Conservation (phyloP, 129 eudicot species). For the Arctium lappa region DNA sequence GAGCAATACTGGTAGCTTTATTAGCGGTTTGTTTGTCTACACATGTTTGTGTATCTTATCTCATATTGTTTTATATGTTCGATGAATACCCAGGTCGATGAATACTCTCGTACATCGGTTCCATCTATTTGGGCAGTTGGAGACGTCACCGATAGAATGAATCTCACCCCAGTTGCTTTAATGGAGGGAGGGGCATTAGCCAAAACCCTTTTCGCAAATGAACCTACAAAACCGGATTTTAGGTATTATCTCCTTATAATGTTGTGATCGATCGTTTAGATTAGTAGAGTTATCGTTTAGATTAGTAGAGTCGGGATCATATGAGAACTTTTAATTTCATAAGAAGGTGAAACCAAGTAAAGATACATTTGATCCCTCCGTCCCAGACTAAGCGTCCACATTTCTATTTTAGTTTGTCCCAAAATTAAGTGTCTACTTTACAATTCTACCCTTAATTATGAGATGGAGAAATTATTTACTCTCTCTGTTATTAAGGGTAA, state of each 20-base stretch:
- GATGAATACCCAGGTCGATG: slow-evolving; percentile 67
- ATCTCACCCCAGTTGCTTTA: slow-evolving; percentile 97
- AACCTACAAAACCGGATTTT: slow-evolving; percentile 93
- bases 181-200: slow-evolving; percentile 99
- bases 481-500: background rate
- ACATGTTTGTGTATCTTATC: background rate
- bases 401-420: background rate
- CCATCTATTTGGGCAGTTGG: slow-evolving; percentile 99
- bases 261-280: background rate
- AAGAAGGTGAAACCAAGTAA: background rate
- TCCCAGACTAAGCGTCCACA: no score
- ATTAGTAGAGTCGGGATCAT: background rate
- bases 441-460: background rate
- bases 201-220: slow-evolving; percentile 82
- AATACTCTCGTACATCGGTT: slow-evolving; percentile 84
- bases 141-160: slow-evolving; percentile 95
- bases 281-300: background rate
- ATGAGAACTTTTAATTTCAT: background rate
- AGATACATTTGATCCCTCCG: background rate
- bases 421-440: background rate
- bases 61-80: background rate
- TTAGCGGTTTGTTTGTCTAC: background rate
- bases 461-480: background rate
- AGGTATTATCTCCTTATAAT: slow-evolving; percentile 35
- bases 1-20: slow-evolving; percentile 78